Base-by-base conservation (phyloP, 140 eudicot genomes). In the Erigeron philadelphicus region DNA sequence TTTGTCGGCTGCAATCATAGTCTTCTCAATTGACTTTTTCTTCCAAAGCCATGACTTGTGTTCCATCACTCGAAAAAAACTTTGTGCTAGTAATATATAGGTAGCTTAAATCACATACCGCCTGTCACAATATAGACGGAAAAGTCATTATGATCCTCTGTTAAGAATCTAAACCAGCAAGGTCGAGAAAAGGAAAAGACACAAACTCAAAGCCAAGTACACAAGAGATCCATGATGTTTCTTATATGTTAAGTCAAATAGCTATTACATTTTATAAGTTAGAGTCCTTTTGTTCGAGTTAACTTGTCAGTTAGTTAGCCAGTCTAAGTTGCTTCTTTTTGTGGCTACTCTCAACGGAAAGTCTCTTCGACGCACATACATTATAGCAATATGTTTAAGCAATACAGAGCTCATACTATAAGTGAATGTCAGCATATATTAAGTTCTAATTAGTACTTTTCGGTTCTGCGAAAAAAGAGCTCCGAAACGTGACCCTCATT, bases 41-140 rank as follows among this genome's bases (percentile, higher is more conserved):
- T 84, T 88, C 98, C 98, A 86, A 61, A 69, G 86, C 95, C 96
- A 88, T 42, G 90, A 72, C 67, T 90, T 90, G 54, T 83, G 78
- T 46, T 90, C 98, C 90, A 75, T 81, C 70, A 31, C 49, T 53
- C 61, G 64, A 31, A 11, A 11, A 25, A 66, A 10, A 54, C 46
- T 70, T 45, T 50, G 42, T 5, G 43, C 59, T 43, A 48, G 16
- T 56, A 72, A 58, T 8, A 38, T 42, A 9, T 8, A 16, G 21
- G 57, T 64, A 21, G 23, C 60, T 78, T 23, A 49, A 31, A 47
- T 64, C 73, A 63, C 55, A 69, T 55, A 45, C 45, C 16, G 54
- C 59, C 83, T 79, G 72, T 49, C 40, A 68, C 54, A 44, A 38
- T 73, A 67, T 9, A 61, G 58, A 73, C 8, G 13, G 68, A 61